Evolutionary conservation across 2,329 filamentous ascomycete genomes (phyloP), one percentile per base, ranked within the genome.

Genomic region (Colletotrichum camelliae): DNA sequence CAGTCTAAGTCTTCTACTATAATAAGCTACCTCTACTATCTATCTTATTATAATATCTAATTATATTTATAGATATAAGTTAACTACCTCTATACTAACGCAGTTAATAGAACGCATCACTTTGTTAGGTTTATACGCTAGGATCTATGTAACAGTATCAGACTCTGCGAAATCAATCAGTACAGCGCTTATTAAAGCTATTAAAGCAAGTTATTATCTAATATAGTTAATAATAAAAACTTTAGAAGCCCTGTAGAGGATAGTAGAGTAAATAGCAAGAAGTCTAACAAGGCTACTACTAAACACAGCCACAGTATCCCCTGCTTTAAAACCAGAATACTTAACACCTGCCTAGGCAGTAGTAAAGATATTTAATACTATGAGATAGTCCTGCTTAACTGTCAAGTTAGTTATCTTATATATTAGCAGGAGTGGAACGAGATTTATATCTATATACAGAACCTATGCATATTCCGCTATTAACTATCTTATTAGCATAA

Each of bases 361-460:
- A 1, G 85, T 85, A 70, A 88, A 89, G 55, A 87, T 57, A 84
- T 84, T 84, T 29, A 86, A 86, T 1, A 87, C 80, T 5, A 87
- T 80, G 68, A 89, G 89, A 77, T 91, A 93, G 78, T 93, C 91
- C 0, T 88, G 86, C 80, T 93, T 91, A 64, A 91, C 85, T 77
- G 92, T 90, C 16, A 84, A 91, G 1, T 91, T 91, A 6, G 57
- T 31, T 10, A 8, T 60, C n/a, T 60, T 6, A 7, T 31, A 6
- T 4, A 3, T 60, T 4, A 60, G 18, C 1, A 92, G 92, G 3
- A 94, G 83, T 68, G 89, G 89, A 31, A 94, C 82, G 7, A 89
- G 89, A 76, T 93, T 93, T 83, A 93, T 93, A 79, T 94, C 92
- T 1, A 92, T 92, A 75, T 90, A 93, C 0, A 92, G 92, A 3